phyloP scores from a whole-genome alignment of 2,329 filamentous ascomycete species.

The Pseudogymnoascus verrucosus region DNA sequence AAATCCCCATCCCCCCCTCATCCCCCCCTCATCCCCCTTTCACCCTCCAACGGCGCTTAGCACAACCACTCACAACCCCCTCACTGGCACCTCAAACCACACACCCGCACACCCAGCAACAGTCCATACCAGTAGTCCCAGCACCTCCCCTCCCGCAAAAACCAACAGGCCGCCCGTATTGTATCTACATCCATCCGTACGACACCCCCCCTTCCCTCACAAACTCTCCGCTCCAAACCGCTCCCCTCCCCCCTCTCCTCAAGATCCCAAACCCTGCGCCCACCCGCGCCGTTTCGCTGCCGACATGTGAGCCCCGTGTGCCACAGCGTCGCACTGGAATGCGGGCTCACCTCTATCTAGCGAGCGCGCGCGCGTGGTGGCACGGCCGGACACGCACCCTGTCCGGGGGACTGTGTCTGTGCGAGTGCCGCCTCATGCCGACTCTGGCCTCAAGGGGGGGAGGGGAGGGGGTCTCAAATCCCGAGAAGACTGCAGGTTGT shows the following conservation, averaged over 20 bases:
- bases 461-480: neutral
- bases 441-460: neutral
- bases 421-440: neutral
- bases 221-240: neutral
- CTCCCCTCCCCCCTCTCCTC: neutral
- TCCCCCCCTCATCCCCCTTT: neutral
- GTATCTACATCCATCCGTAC: neutral
- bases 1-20: neutral
- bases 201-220: neutral
- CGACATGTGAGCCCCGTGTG: neutral
- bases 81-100: neutral
- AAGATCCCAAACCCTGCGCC: neutral
- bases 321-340: neutral
- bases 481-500: neutral
- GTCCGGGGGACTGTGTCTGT: no score
- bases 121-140: neutral
- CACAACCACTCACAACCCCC: neutral
- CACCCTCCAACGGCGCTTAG: neutral
- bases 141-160: neutral
- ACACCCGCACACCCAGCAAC: neutral
- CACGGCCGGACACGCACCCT: neutral
- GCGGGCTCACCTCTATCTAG: neutral
- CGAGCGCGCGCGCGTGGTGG: neutral
- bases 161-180: neutral
- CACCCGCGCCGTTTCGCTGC: neutral